phyloP scores from a whole-genome alignment of 495 filamentous ascomycete genomes.

The Articulospora tetracladia region DNA sequence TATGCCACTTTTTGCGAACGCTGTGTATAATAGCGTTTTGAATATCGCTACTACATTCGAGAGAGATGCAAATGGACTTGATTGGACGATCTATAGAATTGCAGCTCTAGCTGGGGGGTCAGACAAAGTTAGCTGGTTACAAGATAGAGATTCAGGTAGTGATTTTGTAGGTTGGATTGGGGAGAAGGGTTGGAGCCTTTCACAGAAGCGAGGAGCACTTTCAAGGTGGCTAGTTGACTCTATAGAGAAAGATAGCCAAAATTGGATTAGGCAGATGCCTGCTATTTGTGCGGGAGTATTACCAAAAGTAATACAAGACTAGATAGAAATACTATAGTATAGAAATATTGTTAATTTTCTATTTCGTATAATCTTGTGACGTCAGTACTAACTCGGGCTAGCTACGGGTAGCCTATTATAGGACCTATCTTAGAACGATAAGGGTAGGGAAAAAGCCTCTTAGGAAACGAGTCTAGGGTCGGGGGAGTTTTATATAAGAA shows the following conservation, averaged over 20 bases:
- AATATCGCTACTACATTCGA: not conserved
- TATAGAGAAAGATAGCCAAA: not conserved
- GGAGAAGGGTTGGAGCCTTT: constrained; percentile 12
- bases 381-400: too few relatives aligned
- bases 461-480: too few relatives aligned
- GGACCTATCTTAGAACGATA: too few relatives aligned
- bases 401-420: too few relatives aligned
- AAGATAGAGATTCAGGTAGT: constrained; percentile 20
- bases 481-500: too few relatives aligned
- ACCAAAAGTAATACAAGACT: too few relatives aligned
- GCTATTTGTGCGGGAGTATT: not conserved
- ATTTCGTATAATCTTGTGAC: too few relatives aligned
- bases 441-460: too few relatives aligned
- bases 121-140: constrained; percentile 20
- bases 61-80: constrained; percentile 8
- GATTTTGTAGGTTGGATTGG: constrained; percentile 14
- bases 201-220: constrained; percentile 12
- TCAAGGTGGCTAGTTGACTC: constrained; percentile 24
- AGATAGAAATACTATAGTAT: too few relatives aligned
- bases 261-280: constrained; percentile 11
- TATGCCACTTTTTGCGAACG: too few relatives aligned
- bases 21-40: constrained; percentile 1
- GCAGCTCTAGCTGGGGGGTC: constrained; percentile 14
- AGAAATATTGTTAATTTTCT: too few relatives aligned
- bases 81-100: constrained; percentile 25